Conservation (phyloP, 352 stramenopile species). For the Globisporangium irregulare region DNA sequence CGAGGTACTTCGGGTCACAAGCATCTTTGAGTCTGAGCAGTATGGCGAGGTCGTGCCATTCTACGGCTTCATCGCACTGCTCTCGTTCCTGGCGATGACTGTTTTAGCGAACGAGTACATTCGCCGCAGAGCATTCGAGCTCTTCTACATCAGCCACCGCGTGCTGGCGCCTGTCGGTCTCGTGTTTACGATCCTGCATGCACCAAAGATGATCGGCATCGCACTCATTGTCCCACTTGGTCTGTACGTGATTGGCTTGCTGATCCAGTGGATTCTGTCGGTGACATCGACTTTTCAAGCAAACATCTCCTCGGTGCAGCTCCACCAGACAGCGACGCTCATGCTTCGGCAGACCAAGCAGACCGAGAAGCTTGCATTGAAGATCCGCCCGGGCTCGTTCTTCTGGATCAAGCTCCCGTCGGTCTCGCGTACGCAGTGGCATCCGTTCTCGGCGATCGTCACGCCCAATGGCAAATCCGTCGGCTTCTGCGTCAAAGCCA, state of each 20-base stretch:
- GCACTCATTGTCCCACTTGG: conserved; percentile 58
- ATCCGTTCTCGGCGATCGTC: conserved; percentile 81
- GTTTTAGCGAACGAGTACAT: conserved; percentile 58
- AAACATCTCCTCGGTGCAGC: conserved; percentile 21
- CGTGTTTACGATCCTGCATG: conserved; percentile 76
- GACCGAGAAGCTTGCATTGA: conserved; percentile 56
- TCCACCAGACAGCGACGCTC: conserved; percentile 47
- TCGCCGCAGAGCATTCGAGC: conserved; percentile 62
- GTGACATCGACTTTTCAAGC: conserved; percentile 49
- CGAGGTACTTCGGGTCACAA: conserved; percentile 38
- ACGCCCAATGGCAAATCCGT: conserved; percentile 69
- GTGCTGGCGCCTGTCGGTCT: conserved; percentile 69
- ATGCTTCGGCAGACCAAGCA: conserved; percentile 48
- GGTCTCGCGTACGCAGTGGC: conserved; percentile 65
- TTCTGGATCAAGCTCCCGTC: conserved; percentile 74
- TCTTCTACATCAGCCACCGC: conserved; percentile 79
- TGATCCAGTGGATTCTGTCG: conserved; percentile 49
- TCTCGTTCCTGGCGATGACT: conserved; percentile 53
- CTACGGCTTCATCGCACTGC: conserved; percentile 60
- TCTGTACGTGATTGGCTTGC: conserved; percentile 54
- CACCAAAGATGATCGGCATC: conserved; percentile 46
- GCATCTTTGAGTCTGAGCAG: conserved; percentile 37
- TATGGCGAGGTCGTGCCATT: conserved; percentile 57
- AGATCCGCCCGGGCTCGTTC: conserved; percentile 64
- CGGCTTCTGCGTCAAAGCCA: conserved; percentile 70